Evolutionary conservation across 2,329 filamentous ascomycete genomes (phyloP).

Genomic region (Aspergillus spinulosporus): DNA sequence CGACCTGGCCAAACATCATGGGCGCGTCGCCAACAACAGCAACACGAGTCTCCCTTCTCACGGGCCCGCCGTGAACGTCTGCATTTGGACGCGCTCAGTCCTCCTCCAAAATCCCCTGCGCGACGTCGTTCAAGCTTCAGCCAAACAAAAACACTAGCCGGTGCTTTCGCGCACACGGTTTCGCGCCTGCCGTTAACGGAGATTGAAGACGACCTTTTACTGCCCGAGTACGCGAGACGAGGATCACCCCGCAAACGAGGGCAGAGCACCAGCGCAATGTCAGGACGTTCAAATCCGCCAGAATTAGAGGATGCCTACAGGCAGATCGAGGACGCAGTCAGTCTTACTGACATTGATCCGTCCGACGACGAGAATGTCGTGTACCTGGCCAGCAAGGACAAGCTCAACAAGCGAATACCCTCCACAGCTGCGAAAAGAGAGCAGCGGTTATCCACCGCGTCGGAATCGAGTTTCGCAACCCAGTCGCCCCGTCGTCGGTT

Average conservation of each 20-base stretch:
- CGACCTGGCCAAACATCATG: constrained; percentile 28
- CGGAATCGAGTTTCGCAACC: constrained; percentile 38
- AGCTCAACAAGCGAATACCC: constrained; percentile 27
- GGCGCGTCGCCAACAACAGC: constrained; percentile 35
- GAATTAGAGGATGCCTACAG: constrained; percentile 42
- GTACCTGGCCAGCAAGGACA: constrained; percentile 13
- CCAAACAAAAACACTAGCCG: constrained; percentile 40
- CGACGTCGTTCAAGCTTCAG: constrained; percentile 36
- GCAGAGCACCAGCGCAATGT: constrained; percentile 27
- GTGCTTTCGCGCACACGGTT: constrained; percentile 39
- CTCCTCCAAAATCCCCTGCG: constrained; percentile 30
- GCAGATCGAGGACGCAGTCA: constrained; percentile 41
- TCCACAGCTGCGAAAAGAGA: constrained; percentile 26
- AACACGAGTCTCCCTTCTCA: constrained; percentile 32
- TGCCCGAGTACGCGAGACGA: constrained; percentile 15
- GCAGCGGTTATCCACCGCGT: constrained; percentile 24
- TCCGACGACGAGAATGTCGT: constrained; percentile 32
- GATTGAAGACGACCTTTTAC: constrained; percentile 22
- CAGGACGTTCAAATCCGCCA: constrained; percentile 43
- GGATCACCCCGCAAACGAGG: constrained; percentile 35
- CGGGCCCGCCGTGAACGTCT: constrained; percentile 30
- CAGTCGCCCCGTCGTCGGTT: constrained; percentile 36
- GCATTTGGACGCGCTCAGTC: constrained; percentile 31
- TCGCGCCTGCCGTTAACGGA: constrained; percentile 30
- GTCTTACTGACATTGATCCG: constrained; percentile 36